phyloP scores from a whole-genome alignment of 495 filamentous ascomycete species.

The Choiromyces venosus region DNA sequence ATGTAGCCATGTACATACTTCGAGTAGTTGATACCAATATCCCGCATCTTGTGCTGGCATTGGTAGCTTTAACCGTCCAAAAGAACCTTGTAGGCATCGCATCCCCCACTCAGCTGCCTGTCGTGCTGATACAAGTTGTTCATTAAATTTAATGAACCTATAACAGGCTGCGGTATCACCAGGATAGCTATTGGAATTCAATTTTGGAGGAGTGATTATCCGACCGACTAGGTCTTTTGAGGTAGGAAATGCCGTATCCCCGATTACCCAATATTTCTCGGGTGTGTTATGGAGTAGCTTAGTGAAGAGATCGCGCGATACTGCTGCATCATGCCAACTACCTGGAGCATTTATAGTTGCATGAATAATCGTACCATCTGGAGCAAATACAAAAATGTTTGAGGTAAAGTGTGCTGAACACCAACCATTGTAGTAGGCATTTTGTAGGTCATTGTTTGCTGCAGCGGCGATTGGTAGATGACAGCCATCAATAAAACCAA shows the following conservation, averaged over 20 bases:
- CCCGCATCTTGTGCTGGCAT: neutral
- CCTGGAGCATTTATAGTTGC: conserved; percentile 7
- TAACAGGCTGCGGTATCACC: neutral
- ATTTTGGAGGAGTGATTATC: neutral
- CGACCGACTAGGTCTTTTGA: neutral
- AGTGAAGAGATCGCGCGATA: neutral
- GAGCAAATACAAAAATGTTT: conserved; percentile 9
- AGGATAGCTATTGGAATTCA: neutral
- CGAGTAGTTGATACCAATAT: neutral
- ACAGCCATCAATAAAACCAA: neutral
- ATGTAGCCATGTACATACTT: neutral
- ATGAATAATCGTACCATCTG: conserved; percentile 10
- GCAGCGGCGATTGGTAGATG: neutral
- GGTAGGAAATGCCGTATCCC: conserved; percentile 9
- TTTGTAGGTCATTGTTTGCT: neutral
- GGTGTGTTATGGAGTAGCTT: conserved; percentile 1
- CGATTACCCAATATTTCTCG: conserved; percentile 1
- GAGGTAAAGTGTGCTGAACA: conserved; percentile 6
- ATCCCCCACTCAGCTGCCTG: neutral
- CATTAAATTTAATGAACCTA: neutral
- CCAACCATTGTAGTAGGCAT: neutral
- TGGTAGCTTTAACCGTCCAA: neutral
- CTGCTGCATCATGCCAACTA: conserved; percentile 11
- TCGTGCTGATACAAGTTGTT: neutral
- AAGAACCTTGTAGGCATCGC: neutral